Evolutionary conservation across 2,329 filamentous ascomycete genomes (phyloP), one percentile per base, ranked within the genome.

Genomic region (Sclerotinia nivalis): DNA sequence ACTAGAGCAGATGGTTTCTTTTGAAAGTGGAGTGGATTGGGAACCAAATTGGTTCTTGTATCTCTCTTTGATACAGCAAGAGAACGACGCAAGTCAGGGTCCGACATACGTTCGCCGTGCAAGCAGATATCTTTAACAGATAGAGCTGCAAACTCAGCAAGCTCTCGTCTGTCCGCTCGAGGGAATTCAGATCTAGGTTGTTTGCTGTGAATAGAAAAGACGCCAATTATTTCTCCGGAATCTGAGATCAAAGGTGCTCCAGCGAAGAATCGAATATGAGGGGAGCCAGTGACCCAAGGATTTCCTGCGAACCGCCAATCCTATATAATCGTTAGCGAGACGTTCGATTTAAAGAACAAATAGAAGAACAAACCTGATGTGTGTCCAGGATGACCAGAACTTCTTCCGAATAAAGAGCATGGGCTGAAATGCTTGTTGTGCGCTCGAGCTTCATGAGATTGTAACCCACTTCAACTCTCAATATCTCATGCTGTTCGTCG

Each of bases 251-350:
- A 72, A 10, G 79, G 80, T 34, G 78, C 78, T 15, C 77, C 80
- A n/a, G 78, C 79, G 55, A 80, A 80, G 68, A 81, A 81, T 6
- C 78, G 75, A 55, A 80, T 78, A 7, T 75, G 69, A 28, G 77
- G 74, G 9, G 66, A 65, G 7, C 66, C 71, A 28, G 65, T 70
- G 2, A 80, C 77, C 4, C 79, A 74, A 2, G 78, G 79, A 50
- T 79, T 79, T 13, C 72, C 72, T 45, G 70, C 68, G 56, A 81
- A 80, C 54, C 80, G 76, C 80, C 80, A 81, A 66, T 81, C 80
- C 78, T 80, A 64, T 5, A 47, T 66, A 55, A 59, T 70, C 25
- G 66, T 75, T 61, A 69, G 37, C 31, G 45, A 56, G 20, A 4
- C 6, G 12, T 18, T 43, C 71, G 37, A 25, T 28, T 22, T 4